Evolutionary conservation across 2,329 filamentous ascomycete genomes (phyloP).

Genomic region (Fusarium sp.): DNA sequence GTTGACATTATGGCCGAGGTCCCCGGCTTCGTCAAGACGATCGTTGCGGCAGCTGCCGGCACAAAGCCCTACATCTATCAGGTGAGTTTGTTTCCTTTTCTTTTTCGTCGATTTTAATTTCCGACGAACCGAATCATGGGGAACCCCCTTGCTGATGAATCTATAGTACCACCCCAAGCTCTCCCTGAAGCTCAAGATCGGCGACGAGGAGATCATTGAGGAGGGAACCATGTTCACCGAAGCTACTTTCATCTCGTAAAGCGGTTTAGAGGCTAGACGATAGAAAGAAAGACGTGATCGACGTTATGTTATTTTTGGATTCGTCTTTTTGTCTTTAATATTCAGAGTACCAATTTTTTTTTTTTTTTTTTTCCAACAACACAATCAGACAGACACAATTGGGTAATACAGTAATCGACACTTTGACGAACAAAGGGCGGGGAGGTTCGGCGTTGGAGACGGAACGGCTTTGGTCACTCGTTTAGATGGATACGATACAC

Average conservation of each 20-base stretch:
- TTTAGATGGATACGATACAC: slow-evolving; percentile 38
- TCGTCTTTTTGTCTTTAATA: slow-evolving; percentile 13
- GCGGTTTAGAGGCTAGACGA: slow-evolving; percentile 39
- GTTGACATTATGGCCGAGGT: slow-evolving; percentile 98
- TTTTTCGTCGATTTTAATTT: slow-evolving; percentile 32
- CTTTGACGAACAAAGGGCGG: slow-evolving; percentile 27
- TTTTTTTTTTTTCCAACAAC: neutral
- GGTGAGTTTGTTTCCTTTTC: slow-evolving; percentile 61
- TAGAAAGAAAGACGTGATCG: slow-evolving; percentile 4
- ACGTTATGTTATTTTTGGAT: neutral
- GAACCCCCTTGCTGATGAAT: slow-evolving; percentile 31
- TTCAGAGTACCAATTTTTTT: slow-evolving; percentile 31
- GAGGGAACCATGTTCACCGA: slow-evolving; percentile 85
- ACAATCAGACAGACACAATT: slow-evolving; percentile 24
- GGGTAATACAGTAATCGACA: slow-evolving; percentile 48
- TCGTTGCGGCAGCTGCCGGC: slow-evolving; percentile 87
- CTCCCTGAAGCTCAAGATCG: slow-evolving; percentile 85
- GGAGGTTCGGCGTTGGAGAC: slow-evolving; percentile 47
- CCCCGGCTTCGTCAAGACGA: slow-evolving; percentile 93
- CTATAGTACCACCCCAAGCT: slow-evolving; percentile 77
- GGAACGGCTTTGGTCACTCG: slow-evolving; percentile 49
- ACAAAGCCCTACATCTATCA: slow-evolving; percentile 99
- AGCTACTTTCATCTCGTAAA: slow-evolving; percentile 91
- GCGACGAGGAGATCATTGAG: slow-evolving; percentile 81
- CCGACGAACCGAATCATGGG: slow-evolving; percentile 10